Conservation (phyloP, 2,329 filamentous ascomycete genomes). For the Ophiostoma fasciatum region DNA sequence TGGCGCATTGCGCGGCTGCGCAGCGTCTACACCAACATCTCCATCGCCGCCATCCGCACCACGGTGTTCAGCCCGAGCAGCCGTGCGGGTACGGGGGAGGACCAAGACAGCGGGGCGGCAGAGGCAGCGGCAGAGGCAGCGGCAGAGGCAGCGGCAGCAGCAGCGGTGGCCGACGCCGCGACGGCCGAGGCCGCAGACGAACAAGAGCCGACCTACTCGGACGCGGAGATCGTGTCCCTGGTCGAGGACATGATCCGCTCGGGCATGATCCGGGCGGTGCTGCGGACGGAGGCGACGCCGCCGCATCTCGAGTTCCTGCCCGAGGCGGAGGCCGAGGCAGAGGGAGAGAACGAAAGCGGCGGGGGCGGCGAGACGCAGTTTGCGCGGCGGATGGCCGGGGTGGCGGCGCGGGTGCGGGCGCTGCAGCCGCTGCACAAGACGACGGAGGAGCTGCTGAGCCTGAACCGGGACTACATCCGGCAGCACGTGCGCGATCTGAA, state of each 20-base stretch:
- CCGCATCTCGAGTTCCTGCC: slow-evolving; percentile 36
- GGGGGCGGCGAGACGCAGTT: slow-evolving; percentile 29
- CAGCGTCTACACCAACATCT: slow-evolving; percentile 50
- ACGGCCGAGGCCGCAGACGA: slow-evolving; percentile 32
- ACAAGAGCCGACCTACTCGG: slow-evolving; percentile 26
- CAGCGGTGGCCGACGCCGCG: slow-evolving; percentile 28
- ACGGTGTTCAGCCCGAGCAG: slow-evolving; percentile 25
- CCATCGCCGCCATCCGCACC: slow-evolving; percentile 35
- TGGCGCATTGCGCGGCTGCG: slow-evolving; percentile 63
- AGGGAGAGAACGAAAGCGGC: too few species aligned
- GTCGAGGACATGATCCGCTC: slow-evolving; percentile 40
- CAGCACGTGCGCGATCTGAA: slow-evolving; percentile 31
- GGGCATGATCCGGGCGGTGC: slow-evolving; percentile 35
- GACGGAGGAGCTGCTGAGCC: slow-evolving; percentile 38
- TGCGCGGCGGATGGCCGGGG: slow-evolving; percentile 29
- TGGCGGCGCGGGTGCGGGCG: slow-evolving; percentile 25
- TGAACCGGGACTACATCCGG: slow-evolving; percentile 42
- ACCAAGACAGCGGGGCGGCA: not conserved
- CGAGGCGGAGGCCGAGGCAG: slow-evolving; percentile 26
- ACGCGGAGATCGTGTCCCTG: slow-evolving; percentile 30
- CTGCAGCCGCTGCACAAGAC: slow-evolving; percentile 33
- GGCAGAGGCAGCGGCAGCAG: not conserved
- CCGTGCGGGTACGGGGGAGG: not conserved
- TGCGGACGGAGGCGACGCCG: slow-evolving; percentile 23
- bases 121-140: not conserved